Evolutionary conservation across 2,329 filamentous ascomycete genomes (phyloP), one percentile per base, ranked within the genome.

Genomic region (Colletotrichum gigasporum): DNA sequence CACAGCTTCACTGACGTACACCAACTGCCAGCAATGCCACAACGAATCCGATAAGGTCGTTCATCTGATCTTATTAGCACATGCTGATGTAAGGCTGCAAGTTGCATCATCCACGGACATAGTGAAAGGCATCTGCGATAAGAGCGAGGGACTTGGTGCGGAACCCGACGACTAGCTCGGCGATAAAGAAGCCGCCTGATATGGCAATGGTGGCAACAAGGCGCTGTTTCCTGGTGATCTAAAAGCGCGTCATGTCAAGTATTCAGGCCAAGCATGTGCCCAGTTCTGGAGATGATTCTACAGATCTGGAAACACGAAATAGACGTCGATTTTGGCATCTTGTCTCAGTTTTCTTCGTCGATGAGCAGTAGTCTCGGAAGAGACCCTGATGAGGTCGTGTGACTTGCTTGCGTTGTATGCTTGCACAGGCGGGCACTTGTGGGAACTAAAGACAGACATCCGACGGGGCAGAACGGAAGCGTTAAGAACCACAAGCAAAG

Each of bases 121-220:
- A 92, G 73, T 94, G 91, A 69, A 94, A 93, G 1, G 92, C 90
- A 80, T 94, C 91, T 26, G 91, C 91, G 24, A 94, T 80, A 2
- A 94, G 80, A 1, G 90, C 90, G 10, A 94, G 80, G 1, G 91
- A 93, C 54, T 83, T 82, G 1, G 91, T 93, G 65, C 87, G 88
- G 70, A 92, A 90, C 2, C 90, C 90, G 63, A 90, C 86, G 87
- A 75, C 71, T 5, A 87, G 76, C 68, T 87, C 85, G 8, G 80
- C 79, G 14, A 84, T 58, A 62, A 87, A 87, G 66, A 87, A 87
- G 0, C 73, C 70, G 37, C 81, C 79, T 0, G 83, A 85, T 39
- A 87, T 83, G 60, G 65, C 74, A 48, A 87, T 85, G 0, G 82
- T 82, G 5, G 75, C 74, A 37, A 78, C 75, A 4, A 87, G 74